A percentile compares a stretch with the other conserved stretches of the same genome.
phyloP scores from a whole-genome alignment of 805 yeast genomes.

The Danielia oregonensis region DNA sequence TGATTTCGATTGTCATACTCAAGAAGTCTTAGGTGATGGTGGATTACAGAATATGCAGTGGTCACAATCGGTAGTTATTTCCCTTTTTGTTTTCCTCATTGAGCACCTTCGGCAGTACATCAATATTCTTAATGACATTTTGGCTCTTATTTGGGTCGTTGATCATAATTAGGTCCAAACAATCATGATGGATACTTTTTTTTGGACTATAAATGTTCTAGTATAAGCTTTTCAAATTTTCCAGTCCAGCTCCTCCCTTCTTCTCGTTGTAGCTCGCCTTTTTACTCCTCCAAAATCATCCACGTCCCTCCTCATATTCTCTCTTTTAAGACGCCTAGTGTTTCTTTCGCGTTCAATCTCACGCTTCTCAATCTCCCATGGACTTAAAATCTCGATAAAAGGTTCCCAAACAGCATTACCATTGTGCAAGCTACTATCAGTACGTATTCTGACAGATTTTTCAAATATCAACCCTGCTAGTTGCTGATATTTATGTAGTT shows the following conservation, averaged over 20 bases:
- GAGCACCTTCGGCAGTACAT: too few species aligned
- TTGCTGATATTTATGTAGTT: constrained; percentile 41
- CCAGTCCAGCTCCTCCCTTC: constrained; percentile 51
- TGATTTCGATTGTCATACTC: too few species aligned
- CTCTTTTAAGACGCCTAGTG: constrained; percentile 88
- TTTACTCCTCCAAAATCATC: constrained; percentile 31
- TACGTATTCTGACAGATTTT: constrained; percentile 38
- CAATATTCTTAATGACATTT: too few species aligned
- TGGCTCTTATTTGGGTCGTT: too few species aligned
- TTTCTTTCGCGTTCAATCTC: constrained; percentile 94
- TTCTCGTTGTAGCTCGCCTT: constrained; percentile 39
- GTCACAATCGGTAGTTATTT: too few species aligned
- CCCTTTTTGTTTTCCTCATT: too few species aligned
- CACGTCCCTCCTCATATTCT: constrained; percentile 67
- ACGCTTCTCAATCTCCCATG: constrained; percentile 90
- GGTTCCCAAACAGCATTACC: constrained; percentile 88
- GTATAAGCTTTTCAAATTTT: constrained; percentile 1
- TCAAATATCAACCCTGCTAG: constrained; percentile 41
- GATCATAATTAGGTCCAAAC: too few species aligned
- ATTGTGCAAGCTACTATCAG: constrained; percentile 66
- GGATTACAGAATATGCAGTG: too few species aligned
- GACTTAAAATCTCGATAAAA: constrained; percentile 75
- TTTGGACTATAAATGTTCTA: too few species aligned
- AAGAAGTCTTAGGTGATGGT: too few species aligned
- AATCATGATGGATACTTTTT: too few species aligned